Percentiles rank a stretch among this genome's conserved stretches.
Conservation (phyloP, 257 asterid genomes). For the Ocimum tenuiflorum region DNA sequence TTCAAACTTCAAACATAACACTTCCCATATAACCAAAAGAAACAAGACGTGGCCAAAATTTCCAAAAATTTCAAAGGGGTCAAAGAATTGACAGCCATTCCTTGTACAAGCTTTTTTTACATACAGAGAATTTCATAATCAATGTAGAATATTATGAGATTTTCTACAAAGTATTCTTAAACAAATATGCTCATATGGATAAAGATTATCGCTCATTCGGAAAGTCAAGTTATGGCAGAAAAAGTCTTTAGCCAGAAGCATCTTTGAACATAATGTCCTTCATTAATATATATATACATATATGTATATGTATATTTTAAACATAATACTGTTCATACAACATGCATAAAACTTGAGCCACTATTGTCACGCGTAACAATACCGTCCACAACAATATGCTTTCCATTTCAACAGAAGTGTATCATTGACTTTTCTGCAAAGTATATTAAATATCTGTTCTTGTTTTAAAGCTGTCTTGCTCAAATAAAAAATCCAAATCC, state of each 20-base stretch:
- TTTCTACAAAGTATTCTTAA: neutral
- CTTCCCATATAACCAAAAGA: neutral
- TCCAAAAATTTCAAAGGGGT: neutral
- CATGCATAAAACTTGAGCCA: too few species aligned
- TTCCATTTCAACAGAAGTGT: too few species aligned
- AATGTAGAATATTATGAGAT: neutral
- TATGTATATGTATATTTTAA: too few species aligned
- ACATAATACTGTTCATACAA: too few species aligned
- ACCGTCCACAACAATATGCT: too few species aligned
- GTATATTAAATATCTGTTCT: too few species aligned
- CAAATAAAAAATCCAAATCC: too few species aligned
- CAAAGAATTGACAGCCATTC: neutral
- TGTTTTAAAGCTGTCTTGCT: too few species aligned
- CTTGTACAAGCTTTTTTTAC: neutral
- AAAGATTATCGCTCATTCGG: neutral
- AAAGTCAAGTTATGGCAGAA: neutral
- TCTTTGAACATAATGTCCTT: too few species aligned
- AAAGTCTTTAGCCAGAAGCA: neutral
- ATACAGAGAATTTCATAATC: neutral
- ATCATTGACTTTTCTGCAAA: too few species aligned
- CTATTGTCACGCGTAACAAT: too few species aligned
- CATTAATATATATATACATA: too few species aligned
- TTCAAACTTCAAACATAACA: neutral
- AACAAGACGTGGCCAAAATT: neutral
- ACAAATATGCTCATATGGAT: neutral